phyloP scores from a whole-genome alignment of 805 yeast genomes.

The Brettanomyces bruxellensis region DNA sequence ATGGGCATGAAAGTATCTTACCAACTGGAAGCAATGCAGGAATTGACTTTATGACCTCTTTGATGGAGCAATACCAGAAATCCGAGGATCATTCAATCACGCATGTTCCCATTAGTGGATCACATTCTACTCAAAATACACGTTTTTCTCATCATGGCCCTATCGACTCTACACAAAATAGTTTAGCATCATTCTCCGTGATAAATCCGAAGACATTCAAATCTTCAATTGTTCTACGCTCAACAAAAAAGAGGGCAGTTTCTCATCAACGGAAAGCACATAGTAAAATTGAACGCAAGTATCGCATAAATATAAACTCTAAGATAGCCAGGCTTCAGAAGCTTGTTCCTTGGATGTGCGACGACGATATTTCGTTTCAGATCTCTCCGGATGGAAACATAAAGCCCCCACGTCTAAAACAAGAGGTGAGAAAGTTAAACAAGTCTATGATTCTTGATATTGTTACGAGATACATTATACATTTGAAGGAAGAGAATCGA shows the following conservation, averaged over 20 bases:
- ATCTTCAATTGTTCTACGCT: neutral
- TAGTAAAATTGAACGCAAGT: conserved; percentile 62
- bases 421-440: conserved; percentile 36
- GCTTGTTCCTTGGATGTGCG: conserved; percentile 59
- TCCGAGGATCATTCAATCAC: neutral
- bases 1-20: neutral
- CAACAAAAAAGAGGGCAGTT: neutral
- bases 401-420: conserved; percentile 3
- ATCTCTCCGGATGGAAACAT: conserved; percentile 19
- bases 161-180: neutral
- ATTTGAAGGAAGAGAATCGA: conserved; percentile 41
- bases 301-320: conserved; percentile 62
- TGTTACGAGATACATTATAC: conserved; percentile 53
- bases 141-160: neutral
- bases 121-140: neutral
- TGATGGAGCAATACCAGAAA: conserved; percentile 1
- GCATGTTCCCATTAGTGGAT: neutral
- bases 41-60: conserved; percentile 2
- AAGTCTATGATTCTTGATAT: conserved; percentile 61
- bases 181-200: no score
- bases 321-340: conserved; percentile 61
- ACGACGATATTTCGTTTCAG: conserved; percentile 56
- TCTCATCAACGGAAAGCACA: conserved; percentile 58
- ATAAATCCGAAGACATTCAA: neutral
- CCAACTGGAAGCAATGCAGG: conserved; percentile 2